A percentile compares a stretch with the other conserved stretches of the same genome.
Evolutionary conservation across 2,329 filamentous ascomycete genomes (phyloP).

Genomic region (Stachybotrys echinatus): DNA sequence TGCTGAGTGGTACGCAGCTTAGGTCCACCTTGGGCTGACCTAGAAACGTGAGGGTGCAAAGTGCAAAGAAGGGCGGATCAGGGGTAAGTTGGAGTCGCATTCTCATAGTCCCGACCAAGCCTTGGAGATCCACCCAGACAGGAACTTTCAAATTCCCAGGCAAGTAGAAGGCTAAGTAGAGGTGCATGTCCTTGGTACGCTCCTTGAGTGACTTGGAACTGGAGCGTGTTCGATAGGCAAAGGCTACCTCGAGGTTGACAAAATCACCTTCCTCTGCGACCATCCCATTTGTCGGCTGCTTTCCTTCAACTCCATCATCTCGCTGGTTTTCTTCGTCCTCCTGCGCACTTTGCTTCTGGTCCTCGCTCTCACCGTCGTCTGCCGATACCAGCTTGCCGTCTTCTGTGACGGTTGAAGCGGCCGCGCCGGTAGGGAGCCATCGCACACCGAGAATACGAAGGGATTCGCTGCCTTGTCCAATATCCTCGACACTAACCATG

Average conservation of each 20-base stretch:
- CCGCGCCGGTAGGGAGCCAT: conserved; percentile 68
- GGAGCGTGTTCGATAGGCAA: conserved; percentile 64
- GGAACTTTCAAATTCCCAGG: conserved; percentile 48
- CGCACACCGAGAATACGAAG: conserved; percentile 65
- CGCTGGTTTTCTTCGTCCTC: conserved; percentile 25
- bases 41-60: conserved; percentile 69
- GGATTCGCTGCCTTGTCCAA: conserved; percentile 69
- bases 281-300: conserved; percentile 52
- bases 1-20: conserved; percentile 65
- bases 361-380: conserved; percentile 26
- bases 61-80: conserved; percentile 71
- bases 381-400: conserved; percentile 48
- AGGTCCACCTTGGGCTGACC: conserved; percentile 69
- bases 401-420: conserved; percentile 52
- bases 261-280: conserved; percentile 74
- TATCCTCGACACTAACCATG: conserved; percentile 71
- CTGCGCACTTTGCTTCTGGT: conserved; percentile 22
- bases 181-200: conserved; percentile 61
- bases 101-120: conserved; percentile 65
- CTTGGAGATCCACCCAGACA: conserved; percentile 71
- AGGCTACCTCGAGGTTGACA: conserved; percentile 69
- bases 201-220: conserved; percentile 58
- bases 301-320: conserved; percentile 15
- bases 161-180: conserved; percentile 68
- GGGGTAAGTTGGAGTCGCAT: conserved; percentile 67